Evolutionary conservation across 306 rosid species (phyloP).

Genomic region (Geum urbanum): DNA sequence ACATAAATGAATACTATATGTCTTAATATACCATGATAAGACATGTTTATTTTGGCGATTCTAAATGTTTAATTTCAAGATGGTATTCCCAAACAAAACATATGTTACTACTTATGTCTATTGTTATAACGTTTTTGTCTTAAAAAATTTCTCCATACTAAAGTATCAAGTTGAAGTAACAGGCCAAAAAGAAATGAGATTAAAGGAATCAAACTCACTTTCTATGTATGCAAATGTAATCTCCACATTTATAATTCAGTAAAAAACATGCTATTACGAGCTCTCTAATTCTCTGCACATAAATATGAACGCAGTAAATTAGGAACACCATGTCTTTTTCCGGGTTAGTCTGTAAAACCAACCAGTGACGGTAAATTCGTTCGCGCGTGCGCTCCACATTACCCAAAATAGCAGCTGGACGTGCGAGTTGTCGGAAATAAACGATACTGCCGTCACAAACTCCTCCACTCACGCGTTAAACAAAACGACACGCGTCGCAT

Average conservation of each 20-base stretch:
- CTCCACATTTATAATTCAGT: not conserved
- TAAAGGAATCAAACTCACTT: not conserved
- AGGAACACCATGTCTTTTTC: not conserved
- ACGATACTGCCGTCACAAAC: conserved; percentile 17
- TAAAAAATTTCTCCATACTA: too few relatives aligned
- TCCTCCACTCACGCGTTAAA: conserved; percentile 14
- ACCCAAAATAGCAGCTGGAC: not conserved
- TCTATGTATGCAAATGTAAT: not conserved
- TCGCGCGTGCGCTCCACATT: not conserved
- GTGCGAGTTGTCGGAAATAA: conserved; percentile 14
- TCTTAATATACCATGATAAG: too few relatives aligned
- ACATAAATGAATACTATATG: too few relatives aligned
- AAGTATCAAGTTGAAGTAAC: not conserved
- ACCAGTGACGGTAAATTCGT: not conserved
- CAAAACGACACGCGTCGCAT: not conserved
- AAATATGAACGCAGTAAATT: not conserved
- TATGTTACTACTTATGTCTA: too few relatives aligned
- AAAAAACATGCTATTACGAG: not conserved
- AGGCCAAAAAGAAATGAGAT: not conserved
- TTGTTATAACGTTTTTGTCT: too few relatives aligned
- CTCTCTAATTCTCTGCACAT: not conserved
- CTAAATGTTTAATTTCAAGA: too few relatives aligned
- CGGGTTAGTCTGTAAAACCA: not conserved
- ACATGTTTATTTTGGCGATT: too few relatives aligned
- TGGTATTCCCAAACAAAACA: too few relatives aligned